Evolutionary conservation across 1,139 yeast species (phyloP), one percentile per base, ranked within the genome.

Genomic region (Hansenula sp.): DNA sequence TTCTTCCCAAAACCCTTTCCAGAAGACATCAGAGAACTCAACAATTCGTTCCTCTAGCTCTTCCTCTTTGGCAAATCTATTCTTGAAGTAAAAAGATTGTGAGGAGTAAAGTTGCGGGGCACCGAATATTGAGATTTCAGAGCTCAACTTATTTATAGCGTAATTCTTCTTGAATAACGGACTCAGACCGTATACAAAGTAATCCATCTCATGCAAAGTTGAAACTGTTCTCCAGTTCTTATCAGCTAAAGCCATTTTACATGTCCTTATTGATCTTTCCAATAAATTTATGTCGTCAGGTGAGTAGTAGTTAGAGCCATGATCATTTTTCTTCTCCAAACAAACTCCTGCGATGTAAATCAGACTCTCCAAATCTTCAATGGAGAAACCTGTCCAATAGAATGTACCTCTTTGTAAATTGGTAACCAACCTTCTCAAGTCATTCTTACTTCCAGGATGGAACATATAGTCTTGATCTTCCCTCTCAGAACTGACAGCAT

Each of bases 351-450:
- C 74, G 30, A 82, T 73, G 34, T 67, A 63, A 3, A 76, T 59
- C 55, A 82, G 65, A 19, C 75, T 70, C 39, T 76, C 76, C 13
- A 80, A 67, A 59, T 81, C 86, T 34, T 68, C 70, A 36, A 71
- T 72, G 27, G 81, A 71, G 54, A 83, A 83, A 0, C 89, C 89
- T 2, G 88, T 79, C 90, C 90, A 84, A 54, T 79, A 81, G 55
- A 83, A 82, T 0, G 90, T 79, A 1, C 86, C 81, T 46, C 83
- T 68, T 57, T 79, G 86, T 37, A 83, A 59, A 54, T 84, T 83
- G 2, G 77, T 72, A 10, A 83, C 72, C 52, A 83, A 68, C 40
- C 82, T 61, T 48, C 83, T 65, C 38, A 83, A 60, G 49, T 81
- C 82, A 32, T 60, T 64, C 37, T 77, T 67, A 52, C 81, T 82